These are phyloP conservation scores for Diplodia corticola DNA, from an alignment of 2,329 filamentous ascomycete genomes.

Conservation along the genomic window DNA sequence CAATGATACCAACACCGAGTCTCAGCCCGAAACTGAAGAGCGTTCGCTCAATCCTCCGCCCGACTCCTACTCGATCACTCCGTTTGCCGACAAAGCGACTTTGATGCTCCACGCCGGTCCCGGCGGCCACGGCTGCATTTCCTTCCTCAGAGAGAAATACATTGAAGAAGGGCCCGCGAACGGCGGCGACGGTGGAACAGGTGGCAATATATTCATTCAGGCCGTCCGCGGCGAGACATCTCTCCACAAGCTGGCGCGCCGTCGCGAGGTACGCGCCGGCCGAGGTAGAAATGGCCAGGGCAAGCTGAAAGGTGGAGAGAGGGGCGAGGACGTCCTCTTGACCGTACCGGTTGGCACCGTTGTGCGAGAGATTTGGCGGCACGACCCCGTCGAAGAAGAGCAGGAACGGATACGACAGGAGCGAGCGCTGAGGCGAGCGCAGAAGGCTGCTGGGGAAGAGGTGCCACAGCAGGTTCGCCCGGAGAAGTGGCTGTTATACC, in stretches of 20 bases:
- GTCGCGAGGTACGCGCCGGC: conserved; percentile 72
- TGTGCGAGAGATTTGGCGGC: conserved; percentile 75
- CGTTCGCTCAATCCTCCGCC: conserved; percentile 70
- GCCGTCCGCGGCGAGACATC: conserved; percentile 89
- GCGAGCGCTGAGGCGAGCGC: conserved; percentile 32
- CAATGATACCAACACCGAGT: conserved; percentile 4
- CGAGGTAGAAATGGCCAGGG: conserved; percentile 78
- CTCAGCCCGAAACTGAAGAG: conserved; percentile 41
- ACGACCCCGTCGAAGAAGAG: conserved; percentile 75
- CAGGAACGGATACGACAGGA: conserved; percentile 25
- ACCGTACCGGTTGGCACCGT: conserved; percentile 92
- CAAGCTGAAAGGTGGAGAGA: conserved; percentile 69
- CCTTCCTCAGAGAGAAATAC: conserved; percentile 89
- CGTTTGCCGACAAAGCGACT: conserved; percentile 83
- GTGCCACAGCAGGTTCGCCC: conserved; percentile 42
- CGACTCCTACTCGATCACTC: conserved; percentile 78
- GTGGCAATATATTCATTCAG: conserved; percentile 92
- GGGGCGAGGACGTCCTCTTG: conserved; percentile 84
- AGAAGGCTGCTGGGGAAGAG: conserved; percentile 38
- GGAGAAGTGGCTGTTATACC: conserved; percentile 84
- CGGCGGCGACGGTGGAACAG: conserved; percentile 88
- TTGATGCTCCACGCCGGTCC: conserved; percentile 75
- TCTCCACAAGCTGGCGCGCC: conserved; percentile 82
- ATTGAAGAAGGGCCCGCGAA: conserved; percentile 87
- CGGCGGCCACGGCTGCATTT: conserved; percentile 90